Evolutionary conservation across 2,329 filamentous ascomycete species (phyloP), one percentile per base, ranked within the genome.

Genomic region (Tolypocladium ovalisporum): DNA sequence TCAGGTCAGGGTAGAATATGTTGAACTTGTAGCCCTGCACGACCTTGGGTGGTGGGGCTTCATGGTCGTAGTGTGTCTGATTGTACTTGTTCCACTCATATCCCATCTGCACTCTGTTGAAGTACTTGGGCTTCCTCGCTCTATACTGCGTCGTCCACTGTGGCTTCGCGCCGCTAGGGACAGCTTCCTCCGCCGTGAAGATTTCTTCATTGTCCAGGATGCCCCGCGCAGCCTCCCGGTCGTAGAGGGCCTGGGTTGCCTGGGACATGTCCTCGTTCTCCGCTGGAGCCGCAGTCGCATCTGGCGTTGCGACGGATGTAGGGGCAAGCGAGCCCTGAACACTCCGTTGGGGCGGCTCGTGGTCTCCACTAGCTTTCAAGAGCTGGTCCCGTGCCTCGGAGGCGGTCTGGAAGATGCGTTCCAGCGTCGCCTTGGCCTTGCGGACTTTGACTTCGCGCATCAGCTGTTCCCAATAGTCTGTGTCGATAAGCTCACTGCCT

Each of bases 21-120:
- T 99, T 97, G 80, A 99, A 99, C 71, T 96, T 97, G 79, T 99
- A 99, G 57, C 94, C 94, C 71, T 99, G 94, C 13, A 99, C 94
- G 8, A 99, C 93, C 74, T 96, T 97, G 32, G 94, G 94, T 1
- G 94, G 94, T 2, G 94, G 94, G 67, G 97, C 97, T 69, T 97
- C 93, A 71, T 97, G 90, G 71, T 97, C 94, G 75, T 99, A 99
- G 74, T 99, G 94, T 15, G 94, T 99, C 75, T 99, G 94, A 68
- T 99, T 99, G 80, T 99, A 99, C 74, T 99, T 99, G 79, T 99
- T 99, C 94, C 94, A 99, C 72, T 99, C 94, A 72, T 97, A 99
- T 56, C 94, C 94, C 89, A 97, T 97, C 72, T 96, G 92, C 52
- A 97, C 92, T 44, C 94, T 87, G 70, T 97, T 97, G 80, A 99